phyloP scores from a whole-genome alignment of 192 early-diverging fungal genomes.

The Funneliformis mosseae region DNA sequence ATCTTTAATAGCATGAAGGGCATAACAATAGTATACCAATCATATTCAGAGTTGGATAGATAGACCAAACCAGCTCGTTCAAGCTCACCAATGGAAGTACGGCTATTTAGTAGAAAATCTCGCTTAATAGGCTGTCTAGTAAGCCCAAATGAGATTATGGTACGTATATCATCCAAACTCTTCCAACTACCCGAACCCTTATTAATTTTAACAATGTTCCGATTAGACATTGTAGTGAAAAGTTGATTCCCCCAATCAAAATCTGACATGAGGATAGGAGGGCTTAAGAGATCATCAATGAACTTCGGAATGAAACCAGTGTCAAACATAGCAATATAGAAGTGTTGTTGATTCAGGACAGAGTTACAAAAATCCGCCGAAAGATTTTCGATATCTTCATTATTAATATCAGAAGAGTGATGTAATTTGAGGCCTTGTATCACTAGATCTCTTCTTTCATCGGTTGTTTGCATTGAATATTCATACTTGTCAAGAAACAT shows the following conservation, averaged over 20 bases:
- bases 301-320: slow-evolving; percentile 31
- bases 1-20: slow-evolving; percentile 17
- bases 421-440: slow-evolving; percentile 20
- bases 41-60: not conserved
- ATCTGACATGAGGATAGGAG: slow-evolving; percentile 2
- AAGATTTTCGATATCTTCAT: slow-evolving; percentile 25
- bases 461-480: slow-evolving; percentile 26
- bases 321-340: slow-evolving; percentile 22
- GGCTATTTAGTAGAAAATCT: slow-evolving; percentile 12
- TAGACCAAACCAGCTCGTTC: slow-evolving; percentile 26
- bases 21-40: slow-evolving; percentile 21
- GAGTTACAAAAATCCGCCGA: slow-evolving; percentile 20
- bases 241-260: slow-evolving; percentile 32
- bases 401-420: slow-evolving; percentile 24
- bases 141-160: slow-evolving; percentile 29
- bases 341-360: slow-evolving; percentile 32
- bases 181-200: slow-evolving; percentile 19
- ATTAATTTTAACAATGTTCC: not conserved
- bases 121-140: slow-evolving; percentile 14
- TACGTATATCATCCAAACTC: slow-evolving; percentile 11
- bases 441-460: slow-evolving; percentile 17
- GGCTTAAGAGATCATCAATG: slow-evolving; percentile 22
- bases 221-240: slow-evolving; percentile 19
- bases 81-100: slow-evolving; percentile 27
- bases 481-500: slow-evolving; percentile 31